Conservation (phyloP, 768 basidiomycete species). For the Cubamyces sp. region DNA sequence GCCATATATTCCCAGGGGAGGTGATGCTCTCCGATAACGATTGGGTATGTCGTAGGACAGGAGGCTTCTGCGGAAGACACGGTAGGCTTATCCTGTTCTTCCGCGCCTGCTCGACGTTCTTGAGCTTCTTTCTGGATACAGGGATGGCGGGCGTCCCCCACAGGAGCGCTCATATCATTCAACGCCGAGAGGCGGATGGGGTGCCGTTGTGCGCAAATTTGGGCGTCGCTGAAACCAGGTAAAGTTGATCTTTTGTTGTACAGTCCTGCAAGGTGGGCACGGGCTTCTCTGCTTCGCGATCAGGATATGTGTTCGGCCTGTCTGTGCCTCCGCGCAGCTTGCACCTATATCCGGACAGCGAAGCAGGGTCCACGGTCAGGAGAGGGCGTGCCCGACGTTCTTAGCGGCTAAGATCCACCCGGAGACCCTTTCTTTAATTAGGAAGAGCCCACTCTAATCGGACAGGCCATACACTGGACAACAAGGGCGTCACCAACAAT, state of each 20-base stretch:
- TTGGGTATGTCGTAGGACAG: slow-evolving; percentile 6
- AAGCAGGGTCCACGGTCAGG: slow-evolving; percentile 9
- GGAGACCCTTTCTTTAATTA: not conserved
- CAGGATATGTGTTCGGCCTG: not conserved
- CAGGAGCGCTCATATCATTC: not conserved
- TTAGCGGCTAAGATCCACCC: slow-evolving; percentile 7
- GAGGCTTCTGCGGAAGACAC: not conserved
- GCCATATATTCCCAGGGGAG: slow-evolving; percentile 1
- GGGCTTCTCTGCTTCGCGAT: slow-evolving; percentile 2
- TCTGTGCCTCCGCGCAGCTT: not conserved
- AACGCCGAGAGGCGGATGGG: not conserved
- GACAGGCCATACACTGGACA: not conserved
- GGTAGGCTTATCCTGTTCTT: slow-evolving; percentile 5
- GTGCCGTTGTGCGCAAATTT: not conserved
- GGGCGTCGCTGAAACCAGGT: not conserved
- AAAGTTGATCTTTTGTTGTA: not conserved
- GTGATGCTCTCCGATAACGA: slow-evolving; percentile 11
- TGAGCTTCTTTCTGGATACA: not conserved
- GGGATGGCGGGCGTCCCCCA: not conserved
- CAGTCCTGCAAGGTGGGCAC: not conserved
- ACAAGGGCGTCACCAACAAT: not conserved
- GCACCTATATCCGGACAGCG: slow-evolving; percentile 11
- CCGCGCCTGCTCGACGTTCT: not conserved
- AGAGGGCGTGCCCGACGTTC: not conserved
- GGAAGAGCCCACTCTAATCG: slow-evolving; percentile 8